Conservation (phyloP, 2,329 filamentous ascomycete genomes). For the Monilinia aucupariae region DNA sequence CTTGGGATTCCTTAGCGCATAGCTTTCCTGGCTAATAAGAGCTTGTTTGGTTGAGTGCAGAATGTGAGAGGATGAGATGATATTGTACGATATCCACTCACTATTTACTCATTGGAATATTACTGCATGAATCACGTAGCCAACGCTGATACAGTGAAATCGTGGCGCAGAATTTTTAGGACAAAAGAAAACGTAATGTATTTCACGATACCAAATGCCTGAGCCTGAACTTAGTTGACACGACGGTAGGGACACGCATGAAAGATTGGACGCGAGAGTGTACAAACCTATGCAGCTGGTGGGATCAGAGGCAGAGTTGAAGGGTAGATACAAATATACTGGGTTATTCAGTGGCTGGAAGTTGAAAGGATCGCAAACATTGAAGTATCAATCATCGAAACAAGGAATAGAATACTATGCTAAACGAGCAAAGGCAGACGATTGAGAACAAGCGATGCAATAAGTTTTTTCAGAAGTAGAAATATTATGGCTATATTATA, state of each 20-base stretch:
- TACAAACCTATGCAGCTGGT: background rate
- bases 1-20: too few relatives aligned
- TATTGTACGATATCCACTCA: background rate
- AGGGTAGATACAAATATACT: background rate
- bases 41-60: too few relatives aligned
- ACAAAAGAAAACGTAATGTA: background rate
- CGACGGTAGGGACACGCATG: background rate
- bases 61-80: too few relatives aligned
- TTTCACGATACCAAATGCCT: too few relatives aligned
- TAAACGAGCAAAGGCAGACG: background rate
- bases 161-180: background rate
- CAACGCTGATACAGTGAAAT: background rate
- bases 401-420: background rate
- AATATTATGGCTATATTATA: background rate
- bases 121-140: background rate
- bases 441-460: background rate
- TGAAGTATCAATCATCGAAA: background rate
- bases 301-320: background rate
- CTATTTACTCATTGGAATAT: background rate
- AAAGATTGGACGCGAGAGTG: background rate
- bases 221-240: background rate
- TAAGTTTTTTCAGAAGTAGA: background rate
- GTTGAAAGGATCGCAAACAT: background rate
- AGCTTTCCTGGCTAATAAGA: too few relatives aligned
- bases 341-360: background rate